These are phyloP conservation scores for Candida tammaniensis DNA, from an alignment of 805 yeast genomes.

Conservation along the genomic window DNA sequence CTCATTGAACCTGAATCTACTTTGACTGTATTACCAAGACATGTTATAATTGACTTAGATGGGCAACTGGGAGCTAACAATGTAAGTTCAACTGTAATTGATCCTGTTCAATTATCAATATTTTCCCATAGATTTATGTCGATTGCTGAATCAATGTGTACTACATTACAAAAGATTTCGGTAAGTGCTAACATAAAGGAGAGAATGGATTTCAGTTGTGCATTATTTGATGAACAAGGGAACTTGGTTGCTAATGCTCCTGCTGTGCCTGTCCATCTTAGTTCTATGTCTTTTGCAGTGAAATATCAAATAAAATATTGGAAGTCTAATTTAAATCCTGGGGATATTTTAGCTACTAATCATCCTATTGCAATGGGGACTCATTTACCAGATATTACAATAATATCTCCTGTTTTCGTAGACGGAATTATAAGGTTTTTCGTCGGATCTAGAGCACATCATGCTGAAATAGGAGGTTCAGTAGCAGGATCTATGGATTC, in stretches of 20 bases:
- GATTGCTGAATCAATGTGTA: slow-evolving; percentile 89
- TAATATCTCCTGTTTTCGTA: slow-evolving; percentile 20
- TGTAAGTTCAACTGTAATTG: slow-evolving; percentile 29
- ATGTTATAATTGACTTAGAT: slow-evolving; percentile 48
- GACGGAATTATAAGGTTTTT: slow-evolving; percentile 15
- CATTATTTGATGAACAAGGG: slow-evolving; percentile 74
- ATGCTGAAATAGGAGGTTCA: slow-evolving; percentile 23
- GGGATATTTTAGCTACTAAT: slow-evolving; percentile 75
- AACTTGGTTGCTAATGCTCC: slow-evolving; percentile 86
- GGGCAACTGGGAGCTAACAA: slow-evolving; percentile 8
- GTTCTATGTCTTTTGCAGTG: slow-evolving; percentile 83
- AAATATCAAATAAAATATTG: slow-evolving; percentile 62
- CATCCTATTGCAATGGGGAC: slow-evolving; percentile 87
- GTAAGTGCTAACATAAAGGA: slow-evolving; percentile 84
- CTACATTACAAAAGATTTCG: slow-evolving; percentile 72
- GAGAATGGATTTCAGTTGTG: slow-evolving; percentile 81
- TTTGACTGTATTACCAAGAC: slow-evolving; percentile 59
- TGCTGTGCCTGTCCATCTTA: slow-evolving; percentile 82
- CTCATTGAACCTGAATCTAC: slow-evolving; percentile 60
- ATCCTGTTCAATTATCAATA: slow-evolving; percentile 71
- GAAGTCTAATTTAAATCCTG: slow-evolving; percentile 61
- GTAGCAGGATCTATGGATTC: slow-evolving; percentile 19
- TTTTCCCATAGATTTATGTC: slow-evolving; percentile 87
- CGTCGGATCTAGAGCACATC: slow-evolving; percentile 22
- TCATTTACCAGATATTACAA: slow-evolving; percentile 66